Conservation (phyloP, 176 grass and related monocot genomes). For the Cenchrus purpureus region DNA sequence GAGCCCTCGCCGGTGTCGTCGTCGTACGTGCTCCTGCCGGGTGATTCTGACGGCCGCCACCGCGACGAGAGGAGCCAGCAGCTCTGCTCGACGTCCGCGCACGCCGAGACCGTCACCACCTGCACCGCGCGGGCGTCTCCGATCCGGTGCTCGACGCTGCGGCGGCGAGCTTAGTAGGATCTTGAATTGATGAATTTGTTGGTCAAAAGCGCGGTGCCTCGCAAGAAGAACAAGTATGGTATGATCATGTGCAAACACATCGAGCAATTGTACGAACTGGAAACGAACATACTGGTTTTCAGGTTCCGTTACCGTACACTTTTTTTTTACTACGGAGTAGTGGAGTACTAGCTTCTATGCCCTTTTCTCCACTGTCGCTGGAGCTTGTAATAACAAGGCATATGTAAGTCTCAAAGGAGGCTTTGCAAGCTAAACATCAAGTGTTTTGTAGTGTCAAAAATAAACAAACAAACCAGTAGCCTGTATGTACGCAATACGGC, state of each 20-base stretch:
- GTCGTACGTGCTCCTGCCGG: slow-evolving; percentile 51
- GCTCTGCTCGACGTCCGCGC: slow-evolving; percentile 11
- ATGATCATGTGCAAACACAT: background rate
- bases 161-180: slow-evolving; percentile 19
- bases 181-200: no score
- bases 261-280: background rate
- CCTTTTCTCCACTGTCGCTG: background rate
- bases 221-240: background rate
- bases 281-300: slow-evolving; percentile 20
- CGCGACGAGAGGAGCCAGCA: slow-evolving; percentile 22
- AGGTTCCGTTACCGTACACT: background rate
- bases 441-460: background rate
- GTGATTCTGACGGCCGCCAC: slow-evolving; percentile 38
- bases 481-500: background rate
- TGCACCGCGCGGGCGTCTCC: slow-evolving; percentile 34
- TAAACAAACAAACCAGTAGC: background rate
- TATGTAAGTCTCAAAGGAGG: slow-evolving; percentile 18
- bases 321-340: no score
- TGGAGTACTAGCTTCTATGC: background rate
- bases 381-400: slow-evolving; percentile 4
- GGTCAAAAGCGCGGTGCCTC: background rate
- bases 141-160: slow-evolving; percentile 43
- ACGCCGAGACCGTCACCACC: background rate
- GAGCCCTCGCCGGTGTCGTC: slow-evolving; percentile 30
- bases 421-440: background rate